phyloP scores from a whole-genome alignment of 2,329 filamentous ascomycete species.

The Pleurostoma richardsiae region DNA sequence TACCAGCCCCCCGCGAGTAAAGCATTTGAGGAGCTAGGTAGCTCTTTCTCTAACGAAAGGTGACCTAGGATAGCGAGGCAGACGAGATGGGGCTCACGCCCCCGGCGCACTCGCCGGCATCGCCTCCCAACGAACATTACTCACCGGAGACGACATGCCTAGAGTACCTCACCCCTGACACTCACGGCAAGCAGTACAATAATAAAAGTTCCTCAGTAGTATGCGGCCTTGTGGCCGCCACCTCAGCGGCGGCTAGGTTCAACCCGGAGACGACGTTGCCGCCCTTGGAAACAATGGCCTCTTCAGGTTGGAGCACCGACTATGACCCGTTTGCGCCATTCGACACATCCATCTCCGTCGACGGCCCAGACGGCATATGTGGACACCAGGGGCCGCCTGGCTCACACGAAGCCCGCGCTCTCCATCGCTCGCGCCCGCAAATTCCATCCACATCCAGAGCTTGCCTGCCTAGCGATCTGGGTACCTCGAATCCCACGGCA shows the following conservation, averaged over 20 bases:
- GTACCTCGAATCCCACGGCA: constrained; percentile 13
- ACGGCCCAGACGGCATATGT: constrained; percentile 37
- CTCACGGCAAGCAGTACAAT: constrained; percentile 37
- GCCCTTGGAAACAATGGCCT: constrained; percentile 32
- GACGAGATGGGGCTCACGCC: constrained; percentile 44
- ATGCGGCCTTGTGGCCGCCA: constrained; percentile 31
- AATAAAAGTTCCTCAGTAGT: constrained; percentile 24
- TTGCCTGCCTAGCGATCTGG: constrained; percentile 20
- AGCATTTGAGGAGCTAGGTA: too few species aligned
- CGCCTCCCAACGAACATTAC: constrained; percentile 38
- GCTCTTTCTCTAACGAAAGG: too few species aligned
- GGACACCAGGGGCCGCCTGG: constrained; percentile 18
- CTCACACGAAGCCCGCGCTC: neutral
- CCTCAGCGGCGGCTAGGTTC: constrained; percentile 29
- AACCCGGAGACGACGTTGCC: constrained; percentile 29
- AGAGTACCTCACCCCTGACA: constrained; percentile 40
- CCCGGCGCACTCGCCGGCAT: constrained; percentile 37
- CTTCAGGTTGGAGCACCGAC: constrained; percentile 40
- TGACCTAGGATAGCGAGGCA: neutral
- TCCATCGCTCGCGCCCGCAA: constrained; percentile 17
- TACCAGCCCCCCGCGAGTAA: too few species aligned
- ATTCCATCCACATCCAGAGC: constrained; percentile 20
- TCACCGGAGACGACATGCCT: constrained; percentile 33
- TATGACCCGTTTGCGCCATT: constrained; percentile 48
- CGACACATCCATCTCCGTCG: constrained; percentile 29